Evolutionary conservation across 371 early-diverging fungal species (phyloP).

Genomic region (Rhizopus arrhizus): DNA sequence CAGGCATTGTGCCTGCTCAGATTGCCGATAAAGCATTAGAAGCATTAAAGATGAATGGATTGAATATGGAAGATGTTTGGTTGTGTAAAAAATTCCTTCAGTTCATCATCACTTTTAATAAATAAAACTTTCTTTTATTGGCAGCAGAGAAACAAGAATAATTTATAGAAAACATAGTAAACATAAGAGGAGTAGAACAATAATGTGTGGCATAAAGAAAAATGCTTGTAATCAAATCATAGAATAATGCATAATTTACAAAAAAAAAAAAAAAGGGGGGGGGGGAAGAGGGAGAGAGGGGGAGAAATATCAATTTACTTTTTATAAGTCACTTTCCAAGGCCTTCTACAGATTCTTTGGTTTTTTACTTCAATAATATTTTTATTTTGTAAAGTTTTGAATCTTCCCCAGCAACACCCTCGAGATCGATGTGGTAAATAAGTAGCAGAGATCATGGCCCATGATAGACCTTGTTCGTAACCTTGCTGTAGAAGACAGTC

Average conservation of each 20-base stretch:
- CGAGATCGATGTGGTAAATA: constrained; percentile 50
- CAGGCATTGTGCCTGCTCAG: constrained; percentile 44
- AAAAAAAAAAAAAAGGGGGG: background rate
- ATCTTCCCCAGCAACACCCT: constrained; percentile 54
- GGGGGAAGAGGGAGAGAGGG: background rate
- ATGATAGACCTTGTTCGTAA: constrained; percentile 46
- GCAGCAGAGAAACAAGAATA: background rate
- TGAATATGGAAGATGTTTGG: constrained; percentile 35
- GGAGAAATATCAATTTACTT: background rate
- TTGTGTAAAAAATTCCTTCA: constrained; percentile 25
- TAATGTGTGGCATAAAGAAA: no score
- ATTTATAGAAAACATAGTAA: background rate
- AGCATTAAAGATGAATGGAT: background rate
- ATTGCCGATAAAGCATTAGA: constrained; percentile 20
- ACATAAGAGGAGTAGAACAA: no score
- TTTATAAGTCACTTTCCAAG: background rate
- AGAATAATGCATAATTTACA: no score
- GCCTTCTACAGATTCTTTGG: background rate
- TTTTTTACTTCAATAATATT: constrained; percentile 18
- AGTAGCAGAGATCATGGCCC: constrained; percentile 50
- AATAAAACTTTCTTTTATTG: background rate
- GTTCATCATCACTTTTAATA: background rate
- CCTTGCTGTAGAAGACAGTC: constrained; percentile 44
- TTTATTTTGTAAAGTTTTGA: constrained; percentile 45
- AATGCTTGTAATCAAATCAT: no score